Conservation (phyloP, 1,284 basidiomycete species). For the Malassezia caprae region DNA sequence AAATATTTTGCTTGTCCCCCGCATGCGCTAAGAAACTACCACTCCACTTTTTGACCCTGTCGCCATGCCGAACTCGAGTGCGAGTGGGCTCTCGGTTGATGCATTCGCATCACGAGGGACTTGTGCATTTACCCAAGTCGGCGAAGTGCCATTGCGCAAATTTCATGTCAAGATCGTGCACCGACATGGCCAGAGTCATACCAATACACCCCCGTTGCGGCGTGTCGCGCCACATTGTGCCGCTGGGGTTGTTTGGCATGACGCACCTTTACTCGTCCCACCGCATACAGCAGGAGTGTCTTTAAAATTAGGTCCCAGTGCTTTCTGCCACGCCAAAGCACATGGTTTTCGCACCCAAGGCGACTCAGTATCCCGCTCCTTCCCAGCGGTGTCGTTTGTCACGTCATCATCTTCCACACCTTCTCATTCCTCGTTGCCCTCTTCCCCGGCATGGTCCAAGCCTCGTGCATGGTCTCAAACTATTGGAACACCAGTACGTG, state of each 20-base stretch:
- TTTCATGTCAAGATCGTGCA: not conserved
- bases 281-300: not conserved
- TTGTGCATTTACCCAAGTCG: not conserved
- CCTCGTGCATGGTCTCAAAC: conserved; percentile 10
- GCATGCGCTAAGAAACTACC: not conserved
- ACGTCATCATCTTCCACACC: not conserved
- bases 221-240: not conserved
- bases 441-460: conserved; percentile 7
- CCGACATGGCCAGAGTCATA: not conserved
- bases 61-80: not conserved
- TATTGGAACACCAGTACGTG: not conserved
- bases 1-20: not conserved
- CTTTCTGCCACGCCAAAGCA: not conserved
- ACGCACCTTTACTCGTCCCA: not conserved
- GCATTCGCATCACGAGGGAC: not conserved
- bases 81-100: not conserved
- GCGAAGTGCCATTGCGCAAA: not conserved
- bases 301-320: not conserved
- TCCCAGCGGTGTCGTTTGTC: not conserved
- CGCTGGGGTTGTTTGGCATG: not conserved
- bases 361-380: not conserved
- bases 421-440: not conserved
- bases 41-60: not conserved
- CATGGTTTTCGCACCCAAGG: not conserved
- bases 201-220: not conserved